phyloP scores from a whole-genome alignment of 129 eudicot genomes.

The Sambucus nigra region DNA sequence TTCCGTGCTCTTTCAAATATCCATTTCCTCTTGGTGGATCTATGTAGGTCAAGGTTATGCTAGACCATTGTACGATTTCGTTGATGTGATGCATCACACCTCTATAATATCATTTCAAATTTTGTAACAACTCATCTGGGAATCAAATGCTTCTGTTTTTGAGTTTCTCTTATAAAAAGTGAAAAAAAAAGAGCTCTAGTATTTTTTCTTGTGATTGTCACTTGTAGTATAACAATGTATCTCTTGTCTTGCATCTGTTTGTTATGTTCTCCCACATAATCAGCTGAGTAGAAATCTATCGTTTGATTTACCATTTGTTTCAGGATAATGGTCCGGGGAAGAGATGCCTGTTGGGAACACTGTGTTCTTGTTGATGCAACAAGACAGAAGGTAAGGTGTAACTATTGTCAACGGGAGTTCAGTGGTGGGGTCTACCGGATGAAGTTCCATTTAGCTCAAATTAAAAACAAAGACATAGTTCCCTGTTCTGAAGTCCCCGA shows the following conservation, averaged over 20 bases:
- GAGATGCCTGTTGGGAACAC: slow-evolving; percentile 49
- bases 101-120: too few relatives aligned
- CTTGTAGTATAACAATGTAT: not conserved
- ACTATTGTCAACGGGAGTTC: slow-evolving; percentile 37
- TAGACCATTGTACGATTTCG: too few relatives aligned
- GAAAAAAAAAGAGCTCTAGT: not conserved
- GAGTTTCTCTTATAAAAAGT: too few relatives aligned
- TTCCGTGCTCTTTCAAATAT: too few relatives aligned
- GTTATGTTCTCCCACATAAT: not conserved
- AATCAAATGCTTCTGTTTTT: not conserved
- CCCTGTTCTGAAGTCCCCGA: slow-evolving; percentile 44
- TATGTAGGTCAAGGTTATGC: too few relatives aligned
- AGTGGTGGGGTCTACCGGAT: slow-evolving; percentile 42
- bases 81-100: too few relatives aligned
- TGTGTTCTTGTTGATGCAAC: slow-evolving; percentile 34
- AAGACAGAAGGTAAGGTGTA: slow-evolving; percentile 42
- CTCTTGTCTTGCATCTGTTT: not conserved
- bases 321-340: slow-evolving; percentile 35
- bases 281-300: not conserved
- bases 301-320: not conserved
- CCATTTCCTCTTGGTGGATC: too few relatives aligned
- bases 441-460: slow-evolving; percentile 45
- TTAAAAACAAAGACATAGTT: slow-evolving; percentile 37
- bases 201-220: not conserved
- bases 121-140: not conserved